phyloP scores from a whole-genome alignment of 768 basidiomycete genomes.

The Cystofilobasidium ferigula region DNA sequence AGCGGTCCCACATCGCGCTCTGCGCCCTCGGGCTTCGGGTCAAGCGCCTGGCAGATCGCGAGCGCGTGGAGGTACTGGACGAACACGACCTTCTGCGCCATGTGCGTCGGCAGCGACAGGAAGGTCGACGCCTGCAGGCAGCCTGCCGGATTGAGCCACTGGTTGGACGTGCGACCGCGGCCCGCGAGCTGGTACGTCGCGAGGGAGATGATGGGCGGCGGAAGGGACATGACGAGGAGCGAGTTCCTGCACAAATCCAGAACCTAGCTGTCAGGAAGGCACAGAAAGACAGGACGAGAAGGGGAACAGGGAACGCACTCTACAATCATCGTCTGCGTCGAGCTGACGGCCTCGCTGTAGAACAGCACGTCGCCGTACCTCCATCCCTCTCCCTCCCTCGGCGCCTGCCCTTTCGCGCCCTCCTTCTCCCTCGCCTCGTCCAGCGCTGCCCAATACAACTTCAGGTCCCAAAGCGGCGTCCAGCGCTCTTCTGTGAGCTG shows the following conservation, averaged over 20 bases:
- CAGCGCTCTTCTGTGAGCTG: constrained; percentile 35
- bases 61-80: constrained; percentile 84
- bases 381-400: constrained; percentile 14
- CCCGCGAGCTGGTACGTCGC: constrained; percentile 81
- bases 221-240: constrained; percentile 54
- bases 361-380: constrained; percentile 65
- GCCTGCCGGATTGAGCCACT: constrained; percentile 85
- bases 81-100: constrained; percentile 66
- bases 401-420: background rate
- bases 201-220: constrained; percentile 66
- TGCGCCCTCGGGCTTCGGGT: constrained; percentile 46
- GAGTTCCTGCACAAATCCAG: constrained; percentile 52
- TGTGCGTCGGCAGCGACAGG: constrained; percentile 50
- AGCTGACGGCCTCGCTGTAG: constrained; percentile 82
- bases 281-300: background rate
- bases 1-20: constrained; percentile 44
- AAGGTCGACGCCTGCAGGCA: constrained; percentile 76
- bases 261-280: background rate
- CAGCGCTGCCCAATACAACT: constrained; percentile 51
- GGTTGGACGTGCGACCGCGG: constrained; percentile 74
- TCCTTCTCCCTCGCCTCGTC: constrained; percentile 13
- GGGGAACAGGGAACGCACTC: constrained; percentile 48
- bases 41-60: constrained; percentile 77
- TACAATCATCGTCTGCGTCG: constrained; percentile 89
- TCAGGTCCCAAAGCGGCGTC: constrained; percentile 65